Evolutionary conservation across 2,329 filamentous ascomycete species (phyloP).

Genomic region (Trichoderma harzianum): DNA sequence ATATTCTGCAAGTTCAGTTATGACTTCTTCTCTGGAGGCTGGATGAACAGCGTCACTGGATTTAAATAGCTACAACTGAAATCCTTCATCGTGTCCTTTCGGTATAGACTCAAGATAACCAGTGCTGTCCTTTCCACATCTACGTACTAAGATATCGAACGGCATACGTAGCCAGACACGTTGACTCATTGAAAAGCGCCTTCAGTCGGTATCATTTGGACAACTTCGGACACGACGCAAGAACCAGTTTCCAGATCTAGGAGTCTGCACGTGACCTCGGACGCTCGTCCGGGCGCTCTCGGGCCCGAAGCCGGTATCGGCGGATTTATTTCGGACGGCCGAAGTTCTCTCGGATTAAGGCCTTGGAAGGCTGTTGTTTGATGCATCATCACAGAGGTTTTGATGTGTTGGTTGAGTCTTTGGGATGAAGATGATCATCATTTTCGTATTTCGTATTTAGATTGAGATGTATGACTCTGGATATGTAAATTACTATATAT

Average conservation of each 20-base stretch:
- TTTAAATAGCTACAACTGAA: not conserved
- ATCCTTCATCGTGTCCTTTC: not conserved
- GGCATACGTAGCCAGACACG: not conserved
- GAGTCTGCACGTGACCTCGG: not conserved
- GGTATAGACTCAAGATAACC: not conserved
- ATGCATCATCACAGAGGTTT: not conserved
- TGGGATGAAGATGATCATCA: not conserved
- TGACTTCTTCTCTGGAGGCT: not conserved
- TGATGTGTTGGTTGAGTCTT: not conserved
- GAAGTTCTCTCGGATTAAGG: slow-evolving; percentile 1
- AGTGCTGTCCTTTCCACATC: not conserved
- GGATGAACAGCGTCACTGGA: no score
- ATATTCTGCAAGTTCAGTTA: not conserved
- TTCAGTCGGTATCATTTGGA: not conserved
- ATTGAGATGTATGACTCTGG: not conserved
- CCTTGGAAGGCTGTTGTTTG: not conserved
- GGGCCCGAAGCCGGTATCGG: not conserved
- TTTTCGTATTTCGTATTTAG: not conserved
- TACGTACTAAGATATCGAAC: not conserved
- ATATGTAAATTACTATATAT: not conserved
- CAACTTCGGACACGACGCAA: not conserved
- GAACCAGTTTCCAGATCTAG: not conserved
- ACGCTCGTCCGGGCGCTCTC: not conserved
- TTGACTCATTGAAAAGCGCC: not conserved
- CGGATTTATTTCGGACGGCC: slow-evolving; percentile 12